Percentiles rank a stretch among this genome's conserved stretches.
Evolutionary conservation across 805 yeast species (phyloP).

Genomic region (Suhomyces tanzawaensis): DNA sequence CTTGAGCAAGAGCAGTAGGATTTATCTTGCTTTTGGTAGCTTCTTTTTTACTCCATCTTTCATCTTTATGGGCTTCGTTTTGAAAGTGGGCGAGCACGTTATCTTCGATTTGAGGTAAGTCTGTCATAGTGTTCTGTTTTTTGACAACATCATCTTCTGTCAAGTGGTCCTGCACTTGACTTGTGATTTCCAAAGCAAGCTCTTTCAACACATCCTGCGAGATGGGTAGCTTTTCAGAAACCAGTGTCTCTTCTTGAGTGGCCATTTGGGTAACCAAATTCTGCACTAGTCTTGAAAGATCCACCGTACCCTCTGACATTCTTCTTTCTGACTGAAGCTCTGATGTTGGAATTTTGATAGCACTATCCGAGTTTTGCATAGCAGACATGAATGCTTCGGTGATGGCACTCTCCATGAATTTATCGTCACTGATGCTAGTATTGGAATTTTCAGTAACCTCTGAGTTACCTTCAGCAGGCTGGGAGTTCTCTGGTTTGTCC

Average conservation of each 20-base stretch:
- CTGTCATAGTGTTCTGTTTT: constrained; percentile 10
- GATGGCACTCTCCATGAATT: constrained; percentile 26
- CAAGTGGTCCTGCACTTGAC: constrained; percentile 28
- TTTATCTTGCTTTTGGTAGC: neutral
- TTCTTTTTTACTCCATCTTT: neutral
- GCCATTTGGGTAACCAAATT: constrained; percentile 25
- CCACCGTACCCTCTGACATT: constrained; percentile 7
- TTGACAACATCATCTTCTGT: constrained; percentile 14
- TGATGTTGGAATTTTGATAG: neutral
- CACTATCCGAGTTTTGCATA: constrained; percentile 1
- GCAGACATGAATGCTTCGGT: constrained; percentile 28
- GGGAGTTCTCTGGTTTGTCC: constrained; percentile 3
- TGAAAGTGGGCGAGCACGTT: constrained; percentile 36
- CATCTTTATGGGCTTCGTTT: constrained; percentile 29
- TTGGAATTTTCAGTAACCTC: neutral
- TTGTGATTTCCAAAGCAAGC: constrained; percentile 29
- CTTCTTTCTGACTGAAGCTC: neutral
- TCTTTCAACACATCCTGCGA: constrained; percentile 26
- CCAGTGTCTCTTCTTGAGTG: constrained; percentile 8
- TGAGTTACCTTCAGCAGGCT: neutral
- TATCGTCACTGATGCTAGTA: constrained; percentile 4
- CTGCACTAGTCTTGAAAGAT: constrained; percentile 25
- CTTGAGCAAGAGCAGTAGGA: constrained; percentile 3
- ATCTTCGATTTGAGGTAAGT: constrained; percentile 36
- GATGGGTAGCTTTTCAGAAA: constrained; percentile 8